Conservation (phyloP, 2,329 filamentous ascomycete species). For the Colletotrichum melonis region DNA sequence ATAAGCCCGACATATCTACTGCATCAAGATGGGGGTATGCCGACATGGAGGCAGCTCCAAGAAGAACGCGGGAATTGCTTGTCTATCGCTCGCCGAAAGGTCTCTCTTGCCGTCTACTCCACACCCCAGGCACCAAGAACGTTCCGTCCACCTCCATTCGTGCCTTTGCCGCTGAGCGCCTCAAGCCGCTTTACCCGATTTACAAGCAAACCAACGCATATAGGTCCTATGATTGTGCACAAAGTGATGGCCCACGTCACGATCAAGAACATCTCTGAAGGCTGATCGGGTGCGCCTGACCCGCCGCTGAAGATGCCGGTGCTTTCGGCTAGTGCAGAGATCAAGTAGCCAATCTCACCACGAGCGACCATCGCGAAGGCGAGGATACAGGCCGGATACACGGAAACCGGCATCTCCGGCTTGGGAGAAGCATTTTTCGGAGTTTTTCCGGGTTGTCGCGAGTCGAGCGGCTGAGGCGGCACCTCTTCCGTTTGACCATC, state of each 20-base stretch:
- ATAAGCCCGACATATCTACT: not conserved
- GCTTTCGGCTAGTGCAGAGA: slow-evolving; percentile 74
- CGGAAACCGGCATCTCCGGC: slow-evolving; percentile 64
- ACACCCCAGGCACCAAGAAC: slow-evolving; percentile 35
- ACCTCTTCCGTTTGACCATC: not conserved
- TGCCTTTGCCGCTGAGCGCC: not conserved
- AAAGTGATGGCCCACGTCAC: slow-evolving; percentile 66
- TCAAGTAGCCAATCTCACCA: slow-evolving; percentile 85
- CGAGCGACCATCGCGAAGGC: slow-evolving; percentile 77
- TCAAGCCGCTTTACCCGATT: slow-evolving; percentile 51
- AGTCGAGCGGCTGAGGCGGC: not conserved
- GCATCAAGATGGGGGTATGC: not conserved
- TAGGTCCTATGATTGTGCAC: slow-evolving; percentile 64
- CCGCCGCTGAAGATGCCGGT: slow-evolving; percentile 52
- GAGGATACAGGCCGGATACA: slow-evolving; percentile 75
- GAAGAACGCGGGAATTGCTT: not conserved
- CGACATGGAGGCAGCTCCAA: not conserved
- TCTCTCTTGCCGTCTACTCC: not conserved
- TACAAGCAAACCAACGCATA: slow-evolving; percentile 60
- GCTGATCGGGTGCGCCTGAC: slow-evolving; percentile 39
- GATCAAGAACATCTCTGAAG: slow-evolving; percentile 59
- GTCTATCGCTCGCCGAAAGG: not conserved
- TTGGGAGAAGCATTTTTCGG: slow-evolving; percentile 31
- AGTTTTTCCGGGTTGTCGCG: slow-evolving; percentile 35
- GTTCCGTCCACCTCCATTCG: not conserved